These are phyloP conservation scores for Monosporascus sp. DNA, from an alignment of 2,329 filamentous ascomycete species.

Conservation along the genomic window DNA sequence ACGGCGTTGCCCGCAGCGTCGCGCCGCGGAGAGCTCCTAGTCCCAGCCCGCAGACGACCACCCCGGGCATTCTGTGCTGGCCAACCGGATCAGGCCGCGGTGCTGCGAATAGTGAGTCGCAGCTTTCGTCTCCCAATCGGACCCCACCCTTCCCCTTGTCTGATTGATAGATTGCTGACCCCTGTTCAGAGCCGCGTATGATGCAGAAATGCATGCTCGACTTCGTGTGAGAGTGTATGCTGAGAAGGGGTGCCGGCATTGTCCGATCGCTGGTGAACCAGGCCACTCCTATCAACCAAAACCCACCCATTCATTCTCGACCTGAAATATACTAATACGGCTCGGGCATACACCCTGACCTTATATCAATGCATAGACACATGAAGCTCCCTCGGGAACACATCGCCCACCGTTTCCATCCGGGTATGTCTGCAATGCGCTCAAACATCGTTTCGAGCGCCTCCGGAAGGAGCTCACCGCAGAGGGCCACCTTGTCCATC, in stretches of 20 bases:
- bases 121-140: not conserved
- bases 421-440: constrained; percentile 34
- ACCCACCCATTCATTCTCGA: no score
- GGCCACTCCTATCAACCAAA: no score
- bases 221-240: constrained; percentile 33
- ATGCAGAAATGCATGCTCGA: constrained; percentile 37
- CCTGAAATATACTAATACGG: no score
- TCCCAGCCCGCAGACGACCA: constrained; percentile 29
- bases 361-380: constrained; percentile 12
- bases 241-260: constrained; percentile 8
- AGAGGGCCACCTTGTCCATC: constrained; percentile 37
- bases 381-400: constrained; percentile 33
- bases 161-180: not conserved
- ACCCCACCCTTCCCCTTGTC: not conserved
- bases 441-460: constrained; percentile 32
- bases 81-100: constrained; percentile 30
- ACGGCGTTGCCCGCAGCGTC: constrained; percentile 31
- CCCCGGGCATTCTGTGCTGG: constrained; percentile 28
- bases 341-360: no score
- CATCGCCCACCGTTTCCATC: constrained; percentile 35
- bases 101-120: constrained; percentile 36
- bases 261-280: no score
- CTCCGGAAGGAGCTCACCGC: constrained; percentile 29
- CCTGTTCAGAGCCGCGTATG: constrained; percentile 36
- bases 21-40: constrained; percentile 28